Base-by-base conservation (phyloP, 768 basidiomycete species). In the Serendipita sp. region DNA sequence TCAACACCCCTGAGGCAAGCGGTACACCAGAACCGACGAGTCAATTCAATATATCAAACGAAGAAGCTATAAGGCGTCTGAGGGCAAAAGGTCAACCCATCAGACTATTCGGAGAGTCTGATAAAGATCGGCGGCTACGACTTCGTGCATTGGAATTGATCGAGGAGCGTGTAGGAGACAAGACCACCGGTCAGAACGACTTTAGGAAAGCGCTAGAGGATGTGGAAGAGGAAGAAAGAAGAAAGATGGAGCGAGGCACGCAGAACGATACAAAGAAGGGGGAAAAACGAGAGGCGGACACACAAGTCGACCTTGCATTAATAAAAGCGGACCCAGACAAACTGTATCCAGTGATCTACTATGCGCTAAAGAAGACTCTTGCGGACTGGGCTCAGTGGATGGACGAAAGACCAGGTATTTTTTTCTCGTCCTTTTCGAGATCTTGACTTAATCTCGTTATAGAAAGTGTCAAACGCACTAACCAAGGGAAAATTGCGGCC, bases 341-440 rank as follows among this genome's bases (percentile, higher is more conserved):
- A 74, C 77, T 98, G 34, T 97, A 99, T 72, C 96, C 96, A 0
- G 78, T 97, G 70, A 97, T 99, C 60, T 99, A 99, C 72, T 92
- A 93, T 72, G 91, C 93, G 1, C 76, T 98, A 65, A 97, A 97
- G 78, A 80, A 87, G 67, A 87, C 86, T 3, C 78, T 98, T 63
- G 92, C 92, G 70, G 96, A 99, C 71, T 99, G 96, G 96, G 94
- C 86, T 68, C 87, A 92, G 69, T 88, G 89, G 54, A 88, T 99
- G 88, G 91, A 89, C 64, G 89, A 91, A 67, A 80, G 96, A 70
- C 92, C 92, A 70, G 92, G 92, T 91, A 67, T 41, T 81, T 73
- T 7, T 28, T 38, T n/a, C 11, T 41, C 53, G 28, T 24, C 7
- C 37, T 1, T 66, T 11, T 13, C 35, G 8, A 45, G 41, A 35